Evolutionary conservation across 2,329 filamentous ascomycete species (phyloP), one percentile per base, ranked within the genome.

Genomic region (Pseudogymnoascus sp.): DNA sequence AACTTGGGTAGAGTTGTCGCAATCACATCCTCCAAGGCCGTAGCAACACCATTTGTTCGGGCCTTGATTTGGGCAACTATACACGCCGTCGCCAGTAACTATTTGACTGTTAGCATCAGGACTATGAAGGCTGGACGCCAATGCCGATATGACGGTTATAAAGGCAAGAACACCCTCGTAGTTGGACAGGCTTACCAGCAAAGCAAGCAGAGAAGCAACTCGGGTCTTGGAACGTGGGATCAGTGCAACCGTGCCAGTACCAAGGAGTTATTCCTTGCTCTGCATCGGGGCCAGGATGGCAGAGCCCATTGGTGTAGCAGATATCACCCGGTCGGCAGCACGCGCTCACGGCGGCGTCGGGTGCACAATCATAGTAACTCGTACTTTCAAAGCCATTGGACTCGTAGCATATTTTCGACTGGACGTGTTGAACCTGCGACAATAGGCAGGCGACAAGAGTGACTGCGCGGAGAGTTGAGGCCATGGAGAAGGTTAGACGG

Each of bases 371-470:
- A 56, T 34, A 56, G 10, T 12, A 56, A 8, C n/a, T 31, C 8
- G 31, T 16, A 18, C 50, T 56, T 18, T 56, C 25, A 10, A 56
- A 56, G 50, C 50, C 50, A 7, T 56, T 18, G 4, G 50, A 34
- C 50, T 56, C 50, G 28, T 56, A 56, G 28, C 50, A 56, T 56
- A 56, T 18, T 18, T 56, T 56, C n/a, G 50, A 34, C 25, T 56
- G 50, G 28, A 34, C 50, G 25, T 34, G n/a, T 34, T 56, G 50
- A 56, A 56, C n/a, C 50, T 56, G 50, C 25, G 50, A 56, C n/a
- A 56, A 56, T 18, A 56, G 5, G 3, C n/a, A 56, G n/a, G 50
- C 50, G 28, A 56, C 5, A 18, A 56, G 12, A 18, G 50, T 56
- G 25, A 56, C 28, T 11, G 25, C 50, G n/a, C 50, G 50, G 50